phyloP scores from a whole-genome alignment of 2,329 filamentous ascomycete genomes.

The Hymenoscyphus infarciens region DNA sequence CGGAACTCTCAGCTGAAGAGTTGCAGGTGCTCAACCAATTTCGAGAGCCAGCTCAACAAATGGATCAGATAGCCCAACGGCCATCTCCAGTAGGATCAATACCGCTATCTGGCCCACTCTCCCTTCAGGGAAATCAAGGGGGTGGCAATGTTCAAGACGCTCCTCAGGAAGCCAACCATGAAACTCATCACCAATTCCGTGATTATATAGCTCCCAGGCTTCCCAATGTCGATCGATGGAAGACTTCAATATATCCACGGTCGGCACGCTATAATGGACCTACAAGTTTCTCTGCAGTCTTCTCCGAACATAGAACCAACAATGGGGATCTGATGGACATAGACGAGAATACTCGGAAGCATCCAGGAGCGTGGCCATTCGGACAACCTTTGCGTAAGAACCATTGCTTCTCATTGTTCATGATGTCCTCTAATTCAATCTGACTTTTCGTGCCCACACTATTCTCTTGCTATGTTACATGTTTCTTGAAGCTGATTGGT shows the following conservation, averaged over 20 bases:
- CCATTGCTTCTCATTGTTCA: not conserved
- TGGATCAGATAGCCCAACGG: not conserved
- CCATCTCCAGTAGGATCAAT: not conserved
- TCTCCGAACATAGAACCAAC: conserved; percentile 24
- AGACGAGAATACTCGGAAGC: conserved; percentile 26
- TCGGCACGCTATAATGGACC: conserved; percentile 30
- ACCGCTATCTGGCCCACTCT: not conserved
- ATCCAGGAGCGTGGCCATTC: conserved; percentile 29
- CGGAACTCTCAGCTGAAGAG: no score
- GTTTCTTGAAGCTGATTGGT: conserved; percentile 6
- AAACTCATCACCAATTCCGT: conserved; percentile 2
- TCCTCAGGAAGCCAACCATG: not conserved
- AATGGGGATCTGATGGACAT: conserved; percentile 27
- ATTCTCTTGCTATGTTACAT: not conserved
- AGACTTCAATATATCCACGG: conserved; percentile 20
- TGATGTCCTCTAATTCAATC: not conserved
- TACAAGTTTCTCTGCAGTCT: conserved; percentile 32
- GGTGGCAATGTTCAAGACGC: not conserved
- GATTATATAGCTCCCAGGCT: not conserved
- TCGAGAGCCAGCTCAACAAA: not conserved
- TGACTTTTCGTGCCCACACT: not conserved
- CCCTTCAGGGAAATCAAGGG: not conserved
- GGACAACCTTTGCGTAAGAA: conserved; percentile 24
- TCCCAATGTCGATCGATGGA: conserved; percentile 19
- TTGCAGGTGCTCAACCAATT: no score